Evolutionary conservation across 2,329 filamentous ascomycete genomes (phyloP).

Genomic region (Neopestalotiopsis sp.): DNA sequence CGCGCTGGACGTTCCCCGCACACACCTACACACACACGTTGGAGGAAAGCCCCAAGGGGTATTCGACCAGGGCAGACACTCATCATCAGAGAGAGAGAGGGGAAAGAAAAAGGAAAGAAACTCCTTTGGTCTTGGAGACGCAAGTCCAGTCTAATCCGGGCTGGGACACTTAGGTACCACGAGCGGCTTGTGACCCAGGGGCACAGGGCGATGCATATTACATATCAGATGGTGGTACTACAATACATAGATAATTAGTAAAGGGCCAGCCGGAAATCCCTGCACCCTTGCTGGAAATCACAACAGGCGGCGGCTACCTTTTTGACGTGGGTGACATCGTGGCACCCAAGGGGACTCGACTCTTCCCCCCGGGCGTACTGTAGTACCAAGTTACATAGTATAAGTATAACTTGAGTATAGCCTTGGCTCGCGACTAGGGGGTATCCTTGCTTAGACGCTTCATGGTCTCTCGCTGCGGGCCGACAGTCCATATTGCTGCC

Average conservation of each 20-base stretch:
- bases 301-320: not conserved
- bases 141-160: not conserved
- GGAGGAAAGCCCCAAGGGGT: not conserved
- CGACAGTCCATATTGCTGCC: constrained; percentile 42
- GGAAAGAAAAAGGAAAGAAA: constrained; percentile 4
- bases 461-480: constrained; percentile 33
- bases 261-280: not conserved
- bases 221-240: not conserved
- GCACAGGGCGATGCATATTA: not conserved
- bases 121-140: constrained; percentile 21
- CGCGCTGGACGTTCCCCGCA: constrained; percentile 12
- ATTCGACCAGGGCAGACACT: not conserved
- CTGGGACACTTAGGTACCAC: not conserved
- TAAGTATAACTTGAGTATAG: constrained; percentile 31
- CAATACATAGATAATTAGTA: not conserved
- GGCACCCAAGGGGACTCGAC: not conserved
- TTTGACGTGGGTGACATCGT: constrained; percentile 26
- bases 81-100: not conserved
- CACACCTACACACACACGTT: not conserved
- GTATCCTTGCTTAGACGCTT: constrained; percentile 19
- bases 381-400: constrained; percentile 18
- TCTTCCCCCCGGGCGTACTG: not conserved
- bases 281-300: not conserved
- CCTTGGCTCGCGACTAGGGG: constrained; percentile 26
- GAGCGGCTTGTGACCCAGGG: not conserved